Conservation (phyloP, 1,139 yeast genomes). For the Kurtzmaniella natalensis region DNA sequence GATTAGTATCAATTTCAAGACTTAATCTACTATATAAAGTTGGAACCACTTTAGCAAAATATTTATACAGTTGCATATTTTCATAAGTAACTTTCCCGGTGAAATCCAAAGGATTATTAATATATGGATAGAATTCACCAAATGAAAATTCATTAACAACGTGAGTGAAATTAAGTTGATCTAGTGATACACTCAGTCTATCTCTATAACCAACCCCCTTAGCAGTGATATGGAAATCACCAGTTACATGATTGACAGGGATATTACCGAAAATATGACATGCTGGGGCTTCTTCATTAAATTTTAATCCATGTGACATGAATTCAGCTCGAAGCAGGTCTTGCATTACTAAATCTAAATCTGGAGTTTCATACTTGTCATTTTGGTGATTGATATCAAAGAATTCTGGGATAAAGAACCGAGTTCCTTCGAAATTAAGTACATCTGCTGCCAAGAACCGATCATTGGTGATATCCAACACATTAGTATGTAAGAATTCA, state of each 20-base stretch:
- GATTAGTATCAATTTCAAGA: slow-evolving; percentile 71
- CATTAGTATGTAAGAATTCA: slow-evolving; percentile 67
- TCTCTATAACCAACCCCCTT: slow-evolving; percentile 60
- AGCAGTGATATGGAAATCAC: slow-evolving; percentile 82
- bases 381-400: slow-evolving; percentile 42
- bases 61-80: slow-evolving; percentile 48
- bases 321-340: slow-evolving; percentile 66
- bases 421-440: slow-evolving; percentile 60
- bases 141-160: slow-evolving; percentile 82
- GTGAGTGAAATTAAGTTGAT: slow-evolving; percentile 74
- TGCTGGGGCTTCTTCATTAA: slow-evolving; percentile 59
- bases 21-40: slow-evolving; percentile 74
- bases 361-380: slow-evolving; percentile 54
- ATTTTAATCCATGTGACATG: slow-evolving; percentile 34
- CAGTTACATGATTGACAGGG: slow-evolving; percentile 82
- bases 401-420: slow-evolving; percentile 49
- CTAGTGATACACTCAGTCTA: slow-evolving; percentile 40
- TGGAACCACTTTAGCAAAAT: slow-evolving; percentile 79
- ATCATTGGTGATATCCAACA: slow-evolving; percentile 74
- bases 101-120: slow-evolving; percentile 81
- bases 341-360: slow-evolving; percentile 59
- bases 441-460: slow-evolving; percentile 72
- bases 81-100: slow-evolving; percentile 55
- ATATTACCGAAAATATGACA: slow-evolving; percentile 87
- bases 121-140: slow-evolving; percentile 84